Evolutionary conservation across 108 stramenopile species (phyloP), one percentile per base, ranked within the genome.

Genomic region (Skeletonema marinoi): DNA sequence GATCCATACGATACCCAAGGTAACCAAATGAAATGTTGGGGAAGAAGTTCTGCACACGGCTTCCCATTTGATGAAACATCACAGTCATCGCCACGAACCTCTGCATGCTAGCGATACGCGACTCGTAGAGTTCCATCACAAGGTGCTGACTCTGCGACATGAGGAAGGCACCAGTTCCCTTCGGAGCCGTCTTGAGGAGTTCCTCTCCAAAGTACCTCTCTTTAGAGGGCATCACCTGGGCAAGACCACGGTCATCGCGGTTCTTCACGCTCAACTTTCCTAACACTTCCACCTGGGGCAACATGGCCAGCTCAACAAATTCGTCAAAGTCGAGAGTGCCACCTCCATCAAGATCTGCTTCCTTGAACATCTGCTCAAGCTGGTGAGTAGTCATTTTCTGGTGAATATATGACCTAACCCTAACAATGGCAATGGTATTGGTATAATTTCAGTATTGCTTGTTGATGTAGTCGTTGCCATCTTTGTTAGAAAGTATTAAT

Each of bases 11-110:
- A 60, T 92, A 92, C 1, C 78, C 74, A 46, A 85, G 82, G 30
- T 77, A 78, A 17, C 90, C 90, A 70, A 88, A 88, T 1, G 87
- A 86, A 32, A 88, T 86, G 13, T 35, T 76, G n/a, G 63, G 59
- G 72, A 91, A 92, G 81, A 89, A 92, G 13, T 65, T 35, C 60
- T 90, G 75, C 19, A 93, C 92, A 31, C 87, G 83, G 41, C 58
- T 84, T 29, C 89, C 91, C 84, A 92, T 91, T 59, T 89, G 87
- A 78, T 95, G 91, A 72, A 92, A 95, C 78, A 95, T 87, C n/a
- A 95, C 91, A 17, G 78, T 80, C 88, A 95, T 92, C 32, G 89
- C 73, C 11, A 92, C 84, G 77, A 90, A 95, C 9, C 93, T 87
- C 54, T 95, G 91, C 68, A 92, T 64, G 21, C 87, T 87, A 32